Percentiles rank a stretch among this genome's conserved stretches.
These are phyloP conservation scores for Chaetomidium leptoderma DNA, from an alignment of 495 filamentous ascomycete genomes.

Conservation along the genomic window DNA sequence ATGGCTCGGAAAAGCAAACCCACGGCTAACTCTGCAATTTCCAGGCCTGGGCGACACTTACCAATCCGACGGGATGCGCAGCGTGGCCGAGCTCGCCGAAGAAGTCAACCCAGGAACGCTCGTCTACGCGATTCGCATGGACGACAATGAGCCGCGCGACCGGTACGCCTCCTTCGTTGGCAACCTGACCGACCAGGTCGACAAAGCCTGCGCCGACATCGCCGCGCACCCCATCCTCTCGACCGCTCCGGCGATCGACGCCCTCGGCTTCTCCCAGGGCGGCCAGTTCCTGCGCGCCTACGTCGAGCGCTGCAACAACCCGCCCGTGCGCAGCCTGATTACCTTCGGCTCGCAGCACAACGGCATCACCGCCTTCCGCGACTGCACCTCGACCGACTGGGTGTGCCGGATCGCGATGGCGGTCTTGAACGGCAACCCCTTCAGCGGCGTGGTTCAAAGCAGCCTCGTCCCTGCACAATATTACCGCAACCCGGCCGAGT, in stretches of 20 bases:
- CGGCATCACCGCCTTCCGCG: slow-evolving; percentile 79
- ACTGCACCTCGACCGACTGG: slow-evolving; percentile 62
- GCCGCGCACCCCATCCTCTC: slow-evolving; percentile 71
- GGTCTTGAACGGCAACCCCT: slow-evolving; percentile 67
- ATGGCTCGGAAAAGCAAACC: background rate
- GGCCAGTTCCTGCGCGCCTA: slow-evolving; percentile 94
- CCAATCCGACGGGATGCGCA: slow-evolving; percentile 65
- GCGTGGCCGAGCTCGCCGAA: slow-evolving; percentile 63
- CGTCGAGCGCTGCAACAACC: slow-evolving; percentile 81
- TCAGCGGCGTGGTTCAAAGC: slow-evolving; percentile 69
- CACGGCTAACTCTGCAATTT: background rate
- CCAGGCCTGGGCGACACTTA: slow-evolving; percentile 61
- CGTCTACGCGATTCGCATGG: slow-evolving; percentile 75
- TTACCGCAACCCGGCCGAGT: slow-evolving; percentile 69
- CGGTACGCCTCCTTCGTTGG: slow-evolving; percentile 83
- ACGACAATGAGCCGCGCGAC: slow-evolving; percentile 60
- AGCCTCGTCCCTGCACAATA: slow-evolving; percentile 92
- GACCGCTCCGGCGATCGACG: slow-evolving; percentile 78
- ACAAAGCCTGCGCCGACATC: slow-evolving; percentile 74
- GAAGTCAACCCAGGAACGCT: slow-evolving; percentile 74
- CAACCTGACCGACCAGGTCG: slow-evolving; percentile 77
- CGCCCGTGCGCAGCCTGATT: slow-evolving; percentile 74
- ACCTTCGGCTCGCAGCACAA: slow-evolving; percentile 95
- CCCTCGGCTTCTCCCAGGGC: slow-evolving; percentile 90
- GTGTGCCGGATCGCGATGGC: slow-evolving; percentile 73